phyloP scores from a whole-genome alignment of 1,139 yeast genomes.

The Ashbya aceris region DNA sequence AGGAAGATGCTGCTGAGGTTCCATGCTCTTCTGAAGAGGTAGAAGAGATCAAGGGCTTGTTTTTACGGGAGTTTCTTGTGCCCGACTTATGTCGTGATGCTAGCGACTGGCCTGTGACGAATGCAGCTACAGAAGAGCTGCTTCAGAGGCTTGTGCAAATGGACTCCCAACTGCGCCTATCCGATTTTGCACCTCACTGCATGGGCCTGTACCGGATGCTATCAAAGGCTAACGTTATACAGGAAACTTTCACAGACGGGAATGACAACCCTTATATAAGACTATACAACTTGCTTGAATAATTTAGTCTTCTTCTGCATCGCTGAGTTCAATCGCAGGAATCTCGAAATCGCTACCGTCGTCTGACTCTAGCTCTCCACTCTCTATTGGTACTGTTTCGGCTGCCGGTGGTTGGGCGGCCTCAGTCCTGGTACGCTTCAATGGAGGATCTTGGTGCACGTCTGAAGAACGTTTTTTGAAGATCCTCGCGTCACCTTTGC shows the following conservation, averaged over 20 bases:
- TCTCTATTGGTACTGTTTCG: not conserved
- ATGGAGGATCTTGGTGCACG: too few species aligned
- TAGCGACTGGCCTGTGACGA: constrained; percentile 5
- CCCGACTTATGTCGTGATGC: constrained; percentile 9
- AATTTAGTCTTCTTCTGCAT: constrained; percentile 26
- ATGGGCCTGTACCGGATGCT: constrained; percentile 11
- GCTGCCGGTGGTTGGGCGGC: not conserved
- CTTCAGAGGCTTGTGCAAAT: constrained; percentile 10
- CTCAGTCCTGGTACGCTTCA: too few species aligned
- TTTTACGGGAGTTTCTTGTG: constrained; percentile 11
- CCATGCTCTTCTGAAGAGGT: constrained; percentile 6
- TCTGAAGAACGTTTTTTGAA: too few species aligned
- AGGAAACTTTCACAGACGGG: constrained; percentile 5
- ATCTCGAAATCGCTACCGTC: constrained; percentile 44
- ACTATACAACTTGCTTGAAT: constrained; percentile 3
- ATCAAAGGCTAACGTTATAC: constrained; percentile 8
- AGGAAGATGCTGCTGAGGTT: constrained; percentile 5
- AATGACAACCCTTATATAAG: constrained; percentile 6
- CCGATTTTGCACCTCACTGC: constrained; percentile 13
- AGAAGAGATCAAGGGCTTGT: constrained; percentile 6
- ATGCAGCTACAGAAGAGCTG: constrained; percentile 5
- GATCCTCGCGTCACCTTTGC: too few species aligned
- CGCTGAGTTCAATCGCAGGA: constrained; percentile 43
- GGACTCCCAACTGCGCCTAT: constrained; percentile 11
- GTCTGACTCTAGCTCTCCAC: constrained; percentile 2